A percentile compares a stretch with the other conserved stretches of the same genome.
These are phyloP conservation scores for Termitomyces bulborhizus DNA, from an alignment of 768 basidiomycete genomes.

Conservation along the genomic window DNA sequence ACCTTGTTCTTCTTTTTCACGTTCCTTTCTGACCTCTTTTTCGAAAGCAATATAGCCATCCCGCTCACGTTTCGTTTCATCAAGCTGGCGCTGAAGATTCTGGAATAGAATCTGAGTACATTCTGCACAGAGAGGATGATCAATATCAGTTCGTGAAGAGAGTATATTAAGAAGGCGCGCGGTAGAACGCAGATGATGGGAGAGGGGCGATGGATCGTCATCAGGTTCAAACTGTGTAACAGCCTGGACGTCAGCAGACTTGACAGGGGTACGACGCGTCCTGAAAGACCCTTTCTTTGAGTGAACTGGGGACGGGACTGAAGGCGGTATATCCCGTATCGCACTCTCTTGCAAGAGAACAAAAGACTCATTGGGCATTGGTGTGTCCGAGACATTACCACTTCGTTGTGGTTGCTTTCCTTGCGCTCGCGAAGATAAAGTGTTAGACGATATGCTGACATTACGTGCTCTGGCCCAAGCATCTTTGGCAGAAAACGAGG, in stretches of 20 bases:
- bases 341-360: constrained; percentile 85
- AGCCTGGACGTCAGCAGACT: constrained; percentile 20
- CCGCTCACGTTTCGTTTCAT: constrained; percentile 86
- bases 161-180: constrained; percentile 70
- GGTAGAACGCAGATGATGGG: constrained; percentile 72
- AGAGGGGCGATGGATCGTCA: constrained; percentile 65
- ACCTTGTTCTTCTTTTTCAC: constrained; percentile 62
- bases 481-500: constrained; percentile 46
- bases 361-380: constrained; percentile 81
- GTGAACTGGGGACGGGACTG: constrained; percentile 33
- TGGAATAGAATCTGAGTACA: constrained; percentile 81
- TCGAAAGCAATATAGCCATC: constrained; percentile 94
- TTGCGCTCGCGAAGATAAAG: constrained; percentile 48
- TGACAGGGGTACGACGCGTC: constrained; percentile 22
- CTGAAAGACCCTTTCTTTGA: constrained; percentile 41
- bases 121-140: constrained; percentile 93
- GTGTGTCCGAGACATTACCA: constrained; percentile 19
- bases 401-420: constrained; percentile 53
- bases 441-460: constrained; percentile 25
- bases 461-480: constrained; percentile 59
- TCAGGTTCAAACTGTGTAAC: constrained; percentile 38
- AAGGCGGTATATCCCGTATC: constrained; percentile 61
- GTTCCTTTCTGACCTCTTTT: constrained; percentile 77
- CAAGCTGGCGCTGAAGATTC: constrained; percentile 72
- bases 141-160: constrained; percentile 72